Evolutionary conservation across 441 rosid genomes (phyloP).

Genomic region (Gossypium davidsonii): DNA sequence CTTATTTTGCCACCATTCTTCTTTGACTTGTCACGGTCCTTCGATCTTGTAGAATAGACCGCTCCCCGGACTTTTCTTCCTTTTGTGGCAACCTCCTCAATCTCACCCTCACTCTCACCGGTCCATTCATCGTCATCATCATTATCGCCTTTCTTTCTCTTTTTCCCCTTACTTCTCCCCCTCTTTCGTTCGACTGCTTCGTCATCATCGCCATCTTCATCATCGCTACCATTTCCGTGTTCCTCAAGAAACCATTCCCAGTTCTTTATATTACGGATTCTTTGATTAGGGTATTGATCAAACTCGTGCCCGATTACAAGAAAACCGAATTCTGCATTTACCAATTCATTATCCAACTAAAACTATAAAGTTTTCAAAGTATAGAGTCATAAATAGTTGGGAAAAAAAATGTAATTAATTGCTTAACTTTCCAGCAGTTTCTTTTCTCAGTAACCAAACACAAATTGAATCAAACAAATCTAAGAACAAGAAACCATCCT

Average conservation of each 20-base stretch:
- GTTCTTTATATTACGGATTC: conserved; percentile 28
- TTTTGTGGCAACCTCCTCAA: conserved; percentile 20
- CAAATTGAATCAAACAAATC: neutral
- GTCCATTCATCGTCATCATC: conserved; percentile 55
- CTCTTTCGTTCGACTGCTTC: conserved; percentile 19
- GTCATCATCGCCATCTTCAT: conserved; percentile 32
- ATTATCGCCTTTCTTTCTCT: conserved; percentile 32
- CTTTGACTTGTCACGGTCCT: conserved; percentile 18
- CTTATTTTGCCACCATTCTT: conserved; percentile 17
- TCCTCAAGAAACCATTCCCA: conserved; percentile 86
- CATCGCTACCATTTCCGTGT: conserved; percentile 14
- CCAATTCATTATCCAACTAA: neutral
- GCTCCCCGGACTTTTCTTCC: conserved; percentile 26
- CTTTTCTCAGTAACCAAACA: neutral
- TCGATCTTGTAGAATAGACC: conserved; percentile 53
- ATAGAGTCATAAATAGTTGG: neutral
- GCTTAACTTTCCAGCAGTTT: neutral
- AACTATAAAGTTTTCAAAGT: neutral
- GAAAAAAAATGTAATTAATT: neutral
- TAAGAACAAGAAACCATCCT: neutral
- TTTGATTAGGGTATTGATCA: conserved; percentile 49
- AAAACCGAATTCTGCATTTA: conserved; percentile 69
- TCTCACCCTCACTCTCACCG: conserved; percentile 51
- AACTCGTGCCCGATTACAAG: conserved; percentile 68
- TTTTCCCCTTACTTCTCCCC: conserved; percentile 30